Evolutionary conservation across 179 eudicot genomes (phyloP).

Genomic region (Nepenthes alata): DNA sequence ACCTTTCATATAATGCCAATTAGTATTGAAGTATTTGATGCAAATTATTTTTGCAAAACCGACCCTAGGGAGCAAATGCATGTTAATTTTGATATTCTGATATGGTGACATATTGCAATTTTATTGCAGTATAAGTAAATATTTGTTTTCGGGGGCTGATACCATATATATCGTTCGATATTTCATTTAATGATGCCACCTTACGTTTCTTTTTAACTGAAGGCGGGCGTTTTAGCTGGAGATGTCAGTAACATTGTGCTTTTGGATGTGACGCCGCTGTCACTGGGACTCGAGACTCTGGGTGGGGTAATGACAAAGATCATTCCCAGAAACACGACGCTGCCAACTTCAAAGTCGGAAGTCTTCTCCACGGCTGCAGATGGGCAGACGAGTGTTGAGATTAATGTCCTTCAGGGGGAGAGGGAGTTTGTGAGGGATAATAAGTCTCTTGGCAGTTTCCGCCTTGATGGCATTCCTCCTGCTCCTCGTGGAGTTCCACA

Average conservation of each 20-base stretch:
- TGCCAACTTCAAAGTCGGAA: constrained; percentile 93
- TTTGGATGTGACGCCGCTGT: constrained; percentile 80
- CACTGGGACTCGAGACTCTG: constrained; percentile 85
- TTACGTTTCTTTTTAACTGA: constrained; percentile 4
- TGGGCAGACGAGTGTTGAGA: constrained; percentile 97
- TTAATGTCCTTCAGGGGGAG: constrained; percentile 92
- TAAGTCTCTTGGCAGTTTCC: constrained; percentile 92
- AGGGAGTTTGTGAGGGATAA: constrained; percentile 90
- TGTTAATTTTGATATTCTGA: too few relatives aligned
- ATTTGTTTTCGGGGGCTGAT: too few relatives aligned
- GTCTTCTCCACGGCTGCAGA: constrained; percentile 98
- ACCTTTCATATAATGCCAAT: not conserved
- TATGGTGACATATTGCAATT: too few relatives aligned
- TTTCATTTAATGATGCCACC: too few relatives aligned
- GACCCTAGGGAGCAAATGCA: too few relatives aligned
- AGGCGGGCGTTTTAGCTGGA: constrained; percentile 95
- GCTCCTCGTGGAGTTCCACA: constrained; percentile 98
- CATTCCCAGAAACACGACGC: constrained; percentile 80
- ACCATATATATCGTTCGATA: too few relatives aligned
- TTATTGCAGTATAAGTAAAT: too few relatives aligned
- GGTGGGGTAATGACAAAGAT: constrained; percentile 99
- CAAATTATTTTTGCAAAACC: too few relatives aligned
- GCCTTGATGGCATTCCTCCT: constrained; percentile 96
- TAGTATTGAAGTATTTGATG: not conserved
- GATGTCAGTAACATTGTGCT: constrained; percentile 95